Conservation (phyloP, 257 asterid species). For the Lavandula angustifolia region DNA sequence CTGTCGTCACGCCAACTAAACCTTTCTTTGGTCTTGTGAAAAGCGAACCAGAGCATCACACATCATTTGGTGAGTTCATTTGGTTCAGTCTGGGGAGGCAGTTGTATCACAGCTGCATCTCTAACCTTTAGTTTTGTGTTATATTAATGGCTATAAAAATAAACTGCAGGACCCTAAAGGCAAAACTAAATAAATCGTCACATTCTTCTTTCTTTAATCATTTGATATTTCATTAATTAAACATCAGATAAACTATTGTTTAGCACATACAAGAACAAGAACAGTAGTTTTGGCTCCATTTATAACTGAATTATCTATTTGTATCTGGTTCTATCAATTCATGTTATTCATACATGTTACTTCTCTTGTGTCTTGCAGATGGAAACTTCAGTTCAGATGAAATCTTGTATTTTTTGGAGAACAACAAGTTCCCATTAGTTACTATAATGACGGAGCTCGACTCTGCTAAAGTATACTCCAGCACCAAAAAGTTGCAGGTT, state of each 20-base stretch:
- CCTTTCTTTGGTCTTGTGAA: constrained; percentile 79
- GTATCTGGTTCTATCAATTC: background rate
- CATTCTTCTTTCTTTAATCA: constrained; percentile 4
- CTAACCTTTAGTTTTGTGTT: background rate
- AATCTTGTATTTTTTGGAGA: constrained; percentile 71
- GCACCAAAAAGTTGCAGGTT: constrained; percentile 74
- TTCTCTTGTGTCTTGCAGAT: constrained; percentile 54
- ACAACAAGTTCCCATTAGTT: constrained; percentile 77
- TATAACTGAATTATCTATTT: background rate
- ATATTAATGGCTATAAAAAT: background rate
- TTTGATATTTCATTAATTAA: background rate
- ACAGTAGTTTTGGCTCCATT: constrained; percentile 5
- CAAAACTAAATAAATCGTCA: background rate
- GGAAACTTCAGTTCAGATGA: constrained; percentile 46
- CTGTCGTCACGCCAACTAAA: constrained; percentile 38
- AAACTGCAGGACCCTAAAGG: background rate
- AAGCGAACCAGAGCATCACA: constrained; percentile 77
- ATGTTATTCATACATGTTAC: constrained; percentile 5
- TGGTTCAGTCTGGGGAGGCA: background rate
- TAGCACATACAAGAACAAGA: background rate
- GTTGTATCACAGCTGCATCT: background rate
- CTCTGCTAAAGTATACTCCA: constrained; percentile 82
- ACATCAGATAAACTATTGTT: background rate
- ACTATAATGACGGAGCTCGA: constrained; percentile 79
- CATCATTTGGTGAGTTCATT: constrained; percentile 63